phyloP scores from a whole-genome alignment of 495 filamentous ascomycete genomes.

The Lasiosphaeris hirsuta region DNA sequence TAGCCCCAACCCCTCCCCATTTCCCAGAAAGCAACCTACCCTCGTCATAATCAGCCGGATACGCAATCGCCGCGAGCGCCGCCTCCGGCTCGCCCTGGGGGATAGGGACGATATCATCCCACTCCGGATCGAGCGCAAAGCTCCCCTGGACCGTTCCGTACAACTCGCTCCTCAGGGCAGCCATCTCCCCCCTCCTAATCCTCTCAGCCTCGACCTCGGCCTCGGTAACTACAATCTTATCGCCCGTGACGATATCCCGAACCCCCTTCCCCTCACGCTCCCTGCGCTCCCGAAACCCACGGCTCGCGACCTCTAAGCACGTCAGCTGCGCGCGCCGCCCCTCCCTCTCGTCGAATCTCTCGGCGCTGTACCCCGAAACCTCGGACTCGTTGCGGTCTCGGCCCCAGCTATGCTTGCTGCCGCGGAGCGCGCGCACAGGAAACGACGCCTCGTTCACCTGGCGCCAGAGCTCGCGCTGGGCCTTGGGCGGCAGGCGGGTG shows the following conservation, averaged over 20 bases:
- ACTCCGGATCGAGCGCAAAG: conserved; percentile 69
- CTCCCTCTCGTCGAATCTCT: conserved; percentile 35
- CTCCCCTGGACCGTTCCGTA: conserved; percentile 39
- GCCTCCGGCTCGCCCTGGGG: conserved; percentile 75
- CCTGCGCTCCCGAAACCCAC: conserved; percentile 27
- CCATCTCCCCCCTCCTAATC: conserved; percentile 42
- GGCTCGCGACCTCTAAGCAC: conserved; percentile 26
- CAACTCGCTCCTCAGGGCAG: conserved; percentile 35
- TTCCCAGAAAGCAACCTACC: conserved; percentile 48
- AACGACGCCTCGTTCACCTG: conserved; percentile 43
- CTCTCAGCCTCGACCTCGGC: conserved; percentile 46
- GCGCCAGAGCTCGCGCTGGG: conserved; percentile 50
- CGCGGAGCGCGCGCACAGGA: conserved; percentile 32
- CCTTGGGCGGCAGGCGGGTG: conserved; percentile 34
- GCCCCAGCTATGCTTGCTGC: conserved; percentile 38
- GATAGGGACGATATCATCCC: conserved; percentile 81
- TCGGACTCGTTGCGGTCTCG: conserved; percentile 40
- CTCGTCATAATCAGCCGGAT: conserved; percentile 80
- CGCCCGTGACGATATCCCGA: conserved; percentile 13
- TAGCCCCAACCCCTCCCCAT: background rate
- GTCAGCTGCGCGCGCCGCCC: conserved; percentile 28
- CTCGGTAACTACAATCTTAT: conserved; percentile 29
- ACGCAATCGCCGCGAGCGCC: conserved; percentile 85
- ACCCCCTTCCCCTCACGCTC: conserved; percentile 20
- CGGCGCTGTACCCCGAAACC: conserved; percentile 36